Evolutionary conservation across 202 grass and related monocot species (phyloP).

Genomic region (Setaria italica): DNA sequence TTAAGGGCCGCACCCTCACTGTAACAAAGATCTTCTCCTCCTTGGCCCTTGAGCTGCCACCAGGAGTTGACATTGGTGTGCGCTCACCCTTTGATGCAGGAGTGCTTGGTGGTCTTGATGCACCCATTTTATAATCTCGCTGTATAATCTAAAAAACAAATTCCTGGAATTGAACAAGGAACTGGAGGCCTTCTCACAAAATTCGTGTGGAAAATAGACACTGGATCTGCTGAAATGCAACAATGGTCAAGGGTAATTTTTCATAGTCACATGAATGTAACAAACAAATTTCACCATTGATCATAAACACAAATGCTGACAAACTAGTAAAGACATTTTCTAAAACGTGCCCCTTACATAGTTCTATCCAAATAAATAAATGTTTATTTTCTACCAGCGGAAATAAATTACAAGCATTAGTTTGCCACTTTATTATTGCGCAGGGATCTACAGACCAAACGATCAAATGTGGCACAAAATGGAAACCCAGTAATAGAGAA

Average conservation of each 20-base stretch:
- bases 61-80: conserved; percentile 67
- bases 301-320: neutral
- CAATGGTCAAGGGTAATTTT: neutral
- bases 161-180: conserved; percentile 25
- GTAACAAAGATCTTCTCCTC: conserved; percentile 99
- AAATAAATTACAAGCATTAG: neutral
- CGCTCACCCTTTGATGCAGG: conserved; percentile 82
- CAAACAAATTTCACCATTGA: neutral
- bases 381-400: neutral
- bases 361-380: too few relatives aligned
- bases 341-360: neutral
- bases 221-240: conserved; percentile 35
- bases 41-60: conserved; percentile 74
- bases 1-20: conserved; percentile 85
- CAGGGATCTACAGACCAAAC: conserved; percentile 5
- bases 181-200: conserved; percentile 11
- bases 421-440: neutral
- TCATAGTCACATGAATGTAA: conserved; percentile 3
- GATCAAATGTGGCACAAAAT: neutral
- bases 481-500: neutral
- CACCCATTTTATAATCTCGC: conserved; percentile 44
- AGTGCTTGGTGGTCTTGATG: conserved; percentile 68
- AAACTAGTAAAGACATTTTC: neutral
- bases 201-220: neutral
- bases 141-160: conserved; percentile 8